Percentiles rank a stretch among this genome's conserved stretches.
These are phyloP conservation scores for Cyclotella atomus DNA, from an alignment of 108 stramenopile genomes.

Conservation along the genomic window DNA sequence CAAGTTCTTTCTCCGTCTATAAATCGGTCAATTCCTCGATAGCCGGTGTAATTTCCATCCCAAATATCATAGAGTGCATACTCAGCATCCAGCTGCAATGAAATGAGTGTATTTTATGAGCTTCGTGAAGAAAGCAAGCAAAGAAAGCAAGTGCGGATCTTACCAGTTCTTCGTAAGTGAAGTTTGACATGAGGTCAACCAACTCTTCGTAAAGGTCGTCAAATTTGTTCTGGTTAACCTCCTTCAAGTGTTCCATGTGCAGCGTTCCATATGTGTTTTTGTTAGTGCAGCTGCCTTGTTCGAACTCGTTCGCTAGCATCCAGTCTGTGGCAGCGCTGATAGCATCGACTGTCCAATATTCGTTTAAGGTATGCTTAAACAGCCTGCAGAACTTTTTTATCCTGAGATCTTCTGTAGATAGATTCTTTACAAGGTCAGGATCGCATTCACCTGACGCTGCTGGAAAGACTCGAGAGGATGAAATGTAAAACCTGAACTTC, in stretches of 20 bases:
- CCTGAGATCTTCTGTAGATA: background rate
- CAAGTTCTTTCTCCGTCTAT: slow-evolving; percentile 1
- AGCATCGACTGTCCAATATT: slow-evolving; percentile 1
- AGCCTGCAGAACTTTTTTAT: slow-evolving; percentile 4
- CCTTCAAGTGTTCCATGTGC: background rate
- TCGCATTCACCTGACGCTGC: background rate
- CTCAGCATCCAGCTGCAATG: slow-evolving; percentile 7
- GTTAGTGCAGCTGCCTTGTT: slow-evolving; percentile 1
- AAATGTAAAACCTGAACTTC: slow-evolving; percentile 9
- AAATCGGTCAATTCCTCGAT: background rate
- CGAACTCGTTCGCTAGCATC: slow-evolving; percentile 15
- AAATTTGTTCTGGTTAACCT: background rate
- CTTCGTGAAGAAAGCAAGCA: background rate
- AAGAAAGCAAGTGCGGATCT: background rate
- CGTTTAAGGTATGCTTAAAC: slow-evolving; percentile 6
- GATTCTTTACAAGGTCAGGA: background rate
- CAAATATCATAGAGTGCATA: slow-evolving; percentile 2
- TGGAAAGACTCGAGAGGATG: background rate
- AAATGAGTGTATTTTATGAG: too few species aligned
- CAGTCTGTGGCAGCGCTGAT: slow-evolving; percentile 11
- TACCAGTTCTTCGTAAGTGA: slow-evolving; percentile 10
- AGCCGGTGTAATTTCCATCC: background rate
- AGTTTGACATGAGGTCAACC: background rate
- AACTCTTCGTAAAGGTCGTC: slow-evolving; percentile 4
- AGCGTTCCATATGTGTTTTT: slow-evolving; percentile 4